These are phyloP conservation scores for Antitrichia curtipendula DNA, from an alignment of 225 moss, liverwort and hornwort genomes.

Conservation along the genomic window DNA sequence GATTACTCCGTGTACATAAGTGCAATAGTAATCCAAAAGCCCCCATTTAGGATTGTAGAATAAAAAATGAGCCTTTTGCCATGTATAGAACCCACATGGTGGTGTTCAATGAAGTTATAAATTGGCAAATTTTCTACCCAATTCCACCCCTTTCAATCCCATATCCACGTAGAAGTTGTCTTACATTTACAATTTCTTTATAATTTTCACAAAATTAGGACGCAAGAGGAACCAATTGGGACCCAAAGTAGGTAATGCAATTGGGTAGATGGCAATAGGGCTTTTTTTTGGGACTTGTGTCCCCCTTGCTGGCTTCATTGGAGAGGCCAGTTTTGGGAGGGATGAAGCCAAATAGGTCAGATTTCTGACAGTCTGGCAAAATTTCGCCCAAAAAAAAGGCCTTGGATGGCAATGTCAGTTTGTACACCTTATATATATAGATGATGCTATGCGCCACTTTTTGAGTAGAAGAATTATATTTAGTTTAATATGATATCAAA, in stretches of 20 bases:
- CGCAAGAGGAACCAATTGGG: neutral
- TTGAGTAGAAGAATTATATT: too few species aligned
- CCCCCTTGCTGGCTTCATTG: too few species aligned
- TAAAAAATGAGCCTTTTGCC: neutral
- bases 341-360: too few species aligned
- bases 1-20: fast-evolving
- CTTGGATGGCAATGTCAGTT: too few species aligned
- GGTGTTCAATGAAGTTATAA: neutral
- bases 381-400: too few species aligned
- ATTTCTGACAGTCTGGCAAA: too few species aligned
- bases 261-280: fast-evolving
- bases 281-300: too few species aligned
- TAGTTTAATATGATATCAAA: too few species aligned
- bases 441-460: too few species aligned
- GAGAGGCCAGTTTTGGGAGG: too few species aligned
- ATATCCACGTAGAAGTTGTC: neutral
- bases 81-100: neutral
- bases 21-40: neutral
- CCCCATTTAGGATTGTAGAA: fast-evolving
- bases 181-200: neutral
- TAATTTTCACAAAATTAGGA: neutral
- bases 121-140: neutral
- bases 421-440: too few species aligned
- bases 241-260: fast-evolving
- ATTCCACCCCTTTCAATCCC: too few species aligned